A percentile compares a stretch with the other conserved stretches of the same genome.
These are phyloP conservation scores for Brassica hybrid DNA, from an alignment of 441 rosid species.

Conservation along the genomic window DNA sequence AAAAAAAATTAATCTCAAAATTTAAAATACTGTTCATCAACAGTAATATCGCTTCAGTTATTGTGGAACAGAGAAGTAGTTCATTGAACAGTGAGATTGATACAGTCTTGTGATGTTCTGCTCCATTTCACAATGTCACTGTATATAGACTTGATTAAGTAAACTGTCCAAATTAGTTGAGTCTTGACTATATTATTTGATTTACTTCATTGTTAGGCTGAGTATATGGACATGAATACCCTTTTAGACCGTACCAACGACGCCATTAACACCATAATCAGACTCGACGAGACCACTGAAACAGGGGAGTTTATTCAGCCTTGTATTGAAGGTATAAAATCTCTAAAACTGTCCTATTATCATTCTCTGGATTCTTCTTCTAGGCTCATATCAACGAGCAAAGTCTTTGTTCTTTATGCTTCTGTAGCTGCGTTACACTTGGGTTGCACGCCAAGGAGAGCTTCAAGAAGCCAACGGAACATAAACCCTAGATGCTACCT, in stretches of 20 bases:
- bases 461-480: constrained; percentile 66
- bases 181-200: neutral
- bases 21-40: neutral
- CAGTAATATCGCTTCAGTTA: neutral
- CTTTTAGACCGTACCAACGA: constrained; percentile 61
- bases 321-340: constrained; percentile 66
- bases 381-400: constrained; percentile 19
- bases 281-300: constrained; percentile 66
- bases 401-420: constrained; percentile 8
- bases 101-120: neutral
- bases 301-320: constrained; percentile 65
- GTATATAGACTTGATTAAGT: neutral
- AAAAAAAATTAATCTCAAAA: neutral
- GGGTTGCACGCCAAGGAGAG: constrained; percentile 63
- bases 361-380: neutral
- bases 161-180: neutral
- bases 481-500: constrained; percentile 55
- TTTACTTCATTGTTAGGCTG: constrained; percentile 48
- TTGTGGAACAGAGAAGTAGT: constrained; percentile 4
- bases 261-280: constrained; percentile 69
- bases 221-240: constrained; percentile 61
- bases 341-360: neutral
- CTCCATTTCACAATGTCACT: neutral
- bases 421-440: constrained; percentile 66
- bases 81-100: constrained; percentile 30